Evolutionary conservation across 1,139 yeast species (phyloP).

Genomic region (Candida sojae): DNA sequence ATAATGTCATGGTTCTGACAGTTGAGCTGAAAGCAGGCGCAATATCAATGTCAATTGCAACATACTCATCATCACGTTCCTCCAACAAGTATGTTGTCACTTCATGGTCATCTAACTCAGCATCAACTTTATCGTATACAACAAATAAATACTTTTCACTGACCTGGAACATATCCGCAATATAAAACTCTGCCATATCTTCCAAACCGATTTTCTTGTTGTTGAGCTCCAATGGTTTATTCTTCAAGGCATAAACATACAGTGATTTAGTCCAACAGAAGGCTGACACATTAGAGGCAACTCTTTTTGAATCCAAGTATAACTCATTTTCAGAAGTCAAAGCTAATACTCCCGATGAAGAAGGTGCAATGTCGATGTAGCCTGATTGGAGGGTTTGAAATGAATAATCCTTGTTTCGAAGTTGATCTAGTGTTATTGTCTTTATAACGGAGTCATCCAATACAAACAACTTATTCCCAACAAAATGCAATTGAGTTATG

Average conservation of each 20-base stretch:
- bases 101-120: conserved; percentile 24
- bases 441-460: conserved; percentile 16
- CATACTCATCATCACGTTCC: conserved; percentile 8
- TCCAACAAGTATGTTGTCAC: conserved; percentile 12
- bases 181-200: conserved; percentile 1
- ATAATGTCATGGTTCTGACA: conserved; percentile 51
- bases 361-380: conserved; percentile 8
- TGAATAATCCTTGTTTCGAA: conserved; percentile 8
- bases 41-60: conserved; percentile 30
- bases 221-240: conserved; percentile 3
- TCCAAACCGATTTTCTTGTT: conserved; percentile 9
- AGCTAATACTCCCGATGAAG: conserved; percentile 6
- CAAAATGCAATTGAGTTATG: conserved; percentile 28
- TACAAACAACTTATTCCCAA: conserved; percentile 24
- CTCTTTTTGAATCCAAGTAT: conserved; percentile 6
- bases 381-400: conserved; percentile 3
- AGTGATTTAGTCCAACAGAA: conserved; percentile 18
- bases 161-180: conserved; percentile 6
- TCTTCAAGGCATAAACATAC: conserved; percentile 8
- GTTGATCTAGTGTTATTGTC: conserved; percentile 7
- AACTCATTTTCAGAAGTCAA: conserved; percentile 7
- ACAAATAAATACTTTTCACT: conserved; percentile 9
- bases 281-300: conserved; percentile 13
- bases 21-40: conserved; percentile 62
- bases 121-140: conserved; percentile 13